Conservation (phyloP, 495 filamentous ascomycete genomes). For the Aspergillus panamensis region DNA sequence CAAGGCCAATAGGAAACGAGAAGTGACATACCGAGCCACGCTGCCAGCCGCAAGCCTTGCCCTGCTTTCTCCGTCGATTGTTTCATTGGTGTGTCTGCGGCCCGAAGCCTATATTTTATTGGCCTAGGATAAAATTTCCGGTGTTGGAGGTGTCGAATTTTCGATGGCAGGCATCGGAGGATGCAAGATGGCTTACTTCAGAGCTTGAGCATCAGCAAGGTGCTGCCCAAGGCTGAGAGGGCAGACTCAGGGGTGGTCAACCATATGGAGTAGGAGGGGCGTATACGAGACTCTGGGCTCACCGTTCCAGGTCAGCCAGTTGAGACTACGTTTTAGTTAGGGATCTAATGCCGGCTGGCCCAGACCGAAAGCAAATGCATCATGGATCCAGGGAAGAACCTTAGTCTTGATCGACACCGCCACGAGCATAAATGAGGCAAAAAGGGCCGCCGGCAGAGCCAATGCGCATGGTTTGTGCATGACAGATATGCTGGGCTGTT, state of each 20-base stretch:
- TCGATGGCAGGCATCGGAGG: background rate
- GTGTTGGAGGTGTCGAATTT: background rate
- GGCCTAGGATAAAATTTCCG: background rate
- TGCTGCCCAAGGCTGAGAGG: conserved; percentile 4
- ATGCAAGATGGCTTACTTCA: conserved; percentile 2
- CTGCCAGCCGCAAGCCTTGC: background rate
- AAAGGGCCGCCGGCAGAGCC: background rate
- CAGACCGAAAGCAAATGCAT: conserved; percentile 20
- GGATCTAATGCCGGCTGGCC: conserved; percentile 12
- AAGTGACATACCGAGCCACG: background rate
- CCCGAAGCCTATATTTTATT: background rate
- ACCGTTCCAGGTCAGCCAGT: background rate
- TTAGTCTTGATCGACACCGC: conserved; percentile 20
- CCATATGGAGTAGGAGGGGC: too few species aligned
- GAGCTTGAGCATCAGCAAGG: background rate
- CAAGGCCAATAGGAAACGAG: background rate
- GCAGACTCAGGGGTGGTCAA: background rate
- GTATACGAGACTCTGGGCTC: background rate
- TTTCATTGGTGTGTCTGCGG: background rate
- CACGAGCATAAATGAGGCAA: conserved; percentile 8
- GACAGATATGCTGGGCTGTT: background rate
- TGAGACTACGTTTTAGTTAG: conserved; percentile 1
- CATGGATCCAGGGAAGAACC: conserved; percentile 18
- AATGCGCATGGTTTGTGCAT: background rate
- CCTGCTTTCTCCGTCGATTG: background rate